phyloP scores from a whole-genome alignment of 306 rosid species.

The Sphenostylis stenocarpa region DNA sequence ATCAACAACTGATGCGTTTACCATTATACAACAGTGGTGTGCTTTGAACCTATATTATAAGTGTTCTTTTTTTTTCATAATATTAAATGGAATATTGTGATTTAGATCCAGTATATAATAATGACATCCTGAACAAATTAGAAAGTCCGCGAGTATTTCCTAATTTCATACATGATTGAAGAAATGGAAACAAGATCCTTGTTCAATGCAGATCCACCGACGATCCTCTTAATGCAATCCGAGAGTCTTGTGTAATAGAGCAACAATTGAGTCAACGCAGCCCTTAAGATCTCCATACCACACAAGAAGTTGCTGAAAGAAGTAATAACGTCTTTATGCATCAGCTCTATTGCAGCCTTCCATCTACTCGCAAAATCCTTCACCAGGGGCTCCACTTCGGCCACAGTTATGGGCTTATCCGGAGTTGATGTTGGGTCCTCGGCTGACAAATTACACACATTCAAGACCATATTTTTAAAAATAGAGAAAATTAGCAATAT shows the following conservation, averaged over 20 bases:
- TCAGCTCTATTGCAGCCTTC: slow-evolving; percentile 96
- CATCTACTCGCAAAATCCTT: slow-evolving; percentile 95
- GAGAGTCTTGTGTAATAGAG: slow-evolving; percentile 93
- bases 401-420: slow-evolving; percentile 65
- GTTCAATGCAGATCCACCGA: slow-evolving; percentile 78
- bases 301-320: slow-evolving; percentile 98
- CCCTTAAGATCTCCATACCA: slow-evolving; percentile 91
- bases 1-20: background rate
- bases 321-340: slow-evolving; percentile 98
- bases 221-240: slow-evolving; percentile 84
- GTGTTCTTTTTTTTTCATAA: slow-evolving; percentile 7
- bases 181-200: slow-evolving; percentile 90
- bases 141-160: slow-evolving; percentile 94
- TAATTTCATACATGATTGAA: slow-evolving; percentile 90
- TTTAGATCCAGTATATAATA: background rate
- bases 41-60: background rate
- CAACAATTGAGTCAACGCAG: slow-evolving; percentile 83
- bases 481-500: background rate
- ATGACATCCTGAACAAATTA: slow-evolving; percentile 37
- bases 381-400: slow-evolving; percentile 91
- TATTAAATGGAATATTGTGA: slow-evolving; percentile 22
- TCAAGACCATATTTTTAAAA: slow-evolving; percentile 24
- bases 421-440: slow-evolving; percentile 72
- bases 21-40: slow-evolving; percentile 16
- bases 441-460: slow-evolving; percentile 50